Evolutionary conservation across 495 filamentous ascomycete genomes (phyloP).

Genomic region (Lophiotrema nucula): DNA sequence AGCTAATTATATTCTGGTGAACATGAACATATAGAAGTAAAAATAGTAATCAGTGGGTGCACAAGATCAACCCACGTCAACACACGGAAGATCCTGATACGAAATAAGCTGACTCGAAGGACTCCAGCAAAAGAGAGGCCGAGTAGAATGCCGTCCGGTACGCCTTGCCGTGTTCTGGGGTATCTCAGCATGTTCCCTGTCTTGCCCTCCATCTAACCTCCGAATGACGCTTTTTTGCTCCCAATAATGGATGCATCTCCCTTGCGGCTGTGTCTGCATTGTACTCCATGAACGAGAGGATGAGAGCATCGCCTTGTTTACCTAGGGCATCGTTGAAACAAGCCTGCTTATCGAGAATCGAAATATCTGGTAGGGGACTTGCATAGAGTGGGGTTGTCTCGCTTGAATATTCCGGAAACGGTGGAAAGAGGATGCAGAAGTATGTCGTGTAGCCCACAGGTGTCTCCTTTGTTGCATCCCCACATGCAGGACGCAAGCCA

Average conservation of each 20-base stretch:
- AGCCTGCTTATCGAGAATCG: background rate
- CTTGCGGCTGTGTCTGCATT: slow-evolving; percentile 16
- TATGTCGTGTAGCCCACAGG: background rate
- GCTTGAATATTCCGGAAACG: slow-evolving; percentile 9
- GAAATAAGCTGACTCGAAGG: too few relatives aligned
- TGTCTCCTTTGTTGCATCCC: slow-evolving; percentile 9
- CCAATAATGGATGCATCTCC: slow-evolving; percentile 1
- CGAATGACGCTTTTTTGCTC: background rate
- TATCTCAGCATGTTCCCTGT: slow-evolving; percentile 17
- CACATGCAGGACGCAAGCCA: slow-evolving; percentile 24
- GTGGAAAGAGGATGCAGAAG: slow-evolving; percentile 6
- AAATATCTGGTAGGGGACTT: slow-evolving; percentile 7
- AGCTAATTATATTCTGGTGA: too few relatives aligned
- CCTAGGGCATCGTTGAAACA: slow-evolving; percentile 12
- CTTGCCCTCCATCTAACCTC: background rate
- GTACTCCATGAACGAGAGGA: background rate
- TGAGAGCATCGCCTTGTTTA: background rate
- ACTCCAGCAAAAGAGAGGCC: too few relatives aligned
- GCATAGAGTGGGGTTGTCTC: slow-evolving; percentile 21
- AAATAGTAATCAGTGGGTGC: too few relatives aligned
- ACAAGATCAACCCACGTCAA: too few relatives aligned
- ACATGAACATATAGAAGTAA: too few relatives aligned
- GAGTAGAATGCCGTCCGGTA: background rate
- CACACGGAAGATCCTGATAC: too few relatives aligned
- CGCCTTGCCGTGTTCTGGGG: slow-evolving; percentile 2